Evolutionary conservation across 495 filamentous ascomycete genomes (phyloP).

Genomic region (Penicilliopsis zonata): DNA sequence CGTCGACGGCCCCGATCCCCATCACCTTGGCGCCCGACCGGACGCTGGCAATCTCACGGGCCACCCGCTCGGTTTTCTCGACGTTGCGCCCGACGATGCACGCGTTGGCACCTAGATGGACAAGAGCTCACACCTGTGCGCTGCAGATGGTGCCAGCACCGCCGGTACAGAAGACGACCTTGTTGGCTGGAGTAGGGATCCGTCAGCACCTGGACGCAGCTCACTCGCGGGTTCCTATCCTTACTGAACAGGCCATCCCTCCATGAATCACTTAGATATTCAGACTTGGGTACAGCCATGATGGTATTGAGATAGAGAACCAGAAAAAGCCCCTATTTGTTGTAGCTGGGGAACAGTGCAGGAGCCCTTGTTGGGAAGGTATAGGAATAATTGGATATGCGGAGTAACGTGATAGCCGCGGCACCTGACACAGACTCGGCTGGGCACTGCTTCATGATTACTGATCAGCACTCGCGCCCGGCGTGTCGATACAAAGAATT

Average conservation of each 20-base stretch:
- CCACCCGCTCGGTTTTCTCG: conserved; percentile 74
- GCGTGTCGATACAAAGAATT: no score
- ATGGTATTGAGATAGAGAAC: no score
- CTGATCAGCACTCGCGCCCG: no score
- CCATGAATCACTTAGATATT: conserved; percentile 75
- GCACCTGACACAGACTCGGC: no score
- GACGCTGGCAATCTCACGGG: conserved; percentile 67
- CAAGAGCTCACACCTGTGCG: conserved; percentile 80
- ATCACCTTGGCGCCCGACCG: conserved; percentile 70
- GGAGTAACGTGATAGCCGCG: no score
- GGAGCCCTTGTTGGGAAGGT: no score
- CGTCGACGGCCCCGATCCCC: conserved; percentile 75
- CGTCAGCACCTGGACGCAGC: background rate
- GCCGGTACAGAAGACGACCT: conserved; percentile 92
- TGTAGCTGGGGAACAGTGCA: background rate
- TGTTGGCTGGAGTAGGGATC: conserved; percentile 44
- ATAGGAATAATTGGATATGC: no score
- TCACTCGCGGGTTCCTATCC: background rate
- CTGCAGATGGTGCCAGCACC: conserved; percentile 91
- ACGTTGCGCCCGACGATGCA: conserved; percentile 86
- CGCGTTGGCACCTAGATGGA: conserved; percentile 84
- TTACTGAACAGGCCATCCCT: conserved; percentile 73
- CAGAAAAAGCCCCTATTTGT: background rate
- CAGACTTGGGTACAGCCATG: conserved; percentile 53
- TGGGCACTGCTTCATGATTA: no score